Conservation (phyloP, 2,329 filamentous ascomycete genomes). For the Sclerotinia glacialis region DNA sequence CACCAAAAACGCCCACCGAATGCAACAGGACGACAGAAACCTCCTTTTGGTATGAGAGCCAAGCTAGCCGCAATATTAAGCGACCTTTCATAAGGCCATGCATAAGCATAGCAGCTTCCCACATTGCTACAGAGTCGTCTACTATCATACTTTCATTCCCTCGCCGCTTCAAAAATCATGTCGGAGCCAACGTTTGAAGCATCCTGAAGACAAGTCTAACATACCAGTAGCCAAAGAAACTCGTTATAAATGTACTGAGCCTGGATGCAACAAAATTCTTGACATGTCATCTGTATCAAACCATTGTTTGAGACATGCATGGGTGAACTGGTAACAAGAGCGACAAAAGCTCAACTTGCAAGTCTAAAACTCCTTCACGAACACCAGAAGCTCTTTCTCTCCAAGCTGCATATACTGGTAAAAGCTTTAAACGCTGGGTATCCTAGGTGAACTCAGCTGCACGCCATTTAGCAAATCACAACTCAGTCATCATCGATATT, state of each 20-base stretch:
- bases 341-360: too few relatives aligned
- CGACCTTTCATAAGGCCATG: not conserved
- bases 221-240: not conserved
- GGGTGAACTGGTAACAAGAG: too few relatives aligned
- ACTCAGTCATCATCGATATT: not conserved
- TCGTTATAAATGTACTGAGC: conserved; percentile 5
- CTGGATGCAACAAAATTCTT: not conserved
- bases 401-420: too few relatives aligned
- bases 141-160: not conserved
- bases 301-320: not conserved
- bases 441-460: too few relatives aligned
- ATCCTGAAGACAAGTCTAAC: conserved; percentile 20
- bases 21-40: not conserved
- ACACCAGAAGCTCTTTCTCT: too few relatives aligned
- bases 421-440: too few relatives aligned
- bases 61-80: not conserved
- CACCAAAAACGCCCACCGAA: not conserved
- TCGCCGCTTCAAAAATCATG: conserved; percentile 14
- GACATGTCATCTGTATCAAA: not conserved
- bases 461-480: too few relatives aligned
- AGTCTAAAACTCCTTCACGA: too few relatives aligned
- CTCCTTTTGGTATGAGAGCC: not conserved
- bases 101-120: not conserved
- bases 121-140: not conserved
- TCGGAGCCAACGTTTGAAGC: not conserved